These are phyloP conservation scores for Escallonia rubra DNA, from an alignment of 129 eudicot genomes.

Conservation along the genomic window DNA sequence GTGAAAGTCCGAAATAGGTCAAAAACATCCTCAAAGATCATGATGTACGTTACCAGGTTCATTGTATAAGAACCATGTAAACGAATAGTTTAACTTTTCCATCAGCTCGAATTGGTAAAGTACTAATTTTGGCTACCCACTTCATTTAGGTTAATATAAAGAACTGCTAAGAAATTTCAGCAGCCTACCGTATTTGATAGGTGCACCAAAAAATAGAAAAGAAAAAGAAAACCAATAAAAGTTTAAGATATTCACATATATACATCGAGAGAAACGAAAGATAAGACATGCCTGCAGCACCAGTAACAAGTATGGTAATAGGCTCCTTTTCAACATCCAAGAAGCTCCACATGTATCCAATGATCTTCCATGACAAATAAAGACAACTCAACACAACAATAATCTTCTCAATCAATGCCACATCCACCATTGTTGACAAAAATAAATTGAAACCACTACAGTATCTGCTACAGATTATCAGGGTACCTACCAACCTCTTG, in stretches of 20 bases:
- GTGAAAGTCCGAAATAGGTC: too few relatives aligned
- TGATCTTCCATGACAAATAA: conserved; percentile 57
- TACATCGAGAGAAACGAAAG: neutral
- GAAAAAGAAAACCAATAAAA: neutral
- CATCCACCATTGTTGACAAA: conserved; percentile 38
- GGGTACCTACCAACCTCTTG: neutral
- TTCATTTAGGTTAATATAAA: too few relatives aligned
- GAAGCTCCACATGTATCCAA: conserved; percentile 67
- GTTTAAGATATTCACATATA: neutral
- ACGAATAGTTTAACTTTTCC: too few relatives aligned
- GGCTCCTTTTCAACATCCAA: conserved; percentile 69
- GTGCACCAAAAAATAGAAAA: neutral
- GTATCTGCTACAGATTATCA: neutral
- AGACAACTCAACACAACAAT: conserved; percentile 42
- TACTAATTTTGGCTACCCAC: too few relatives aligned
- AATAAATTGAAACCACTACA: neutral
- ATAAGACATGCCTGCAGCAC: conserved; percentile 83
- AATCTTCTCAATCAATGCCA: conserved; percentile 44
- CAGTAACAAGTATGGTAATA: conserved; percentile 65
- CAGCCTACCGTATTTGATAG: too few relatives aligned
- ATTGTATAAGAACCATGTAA: too few relatives aligned
- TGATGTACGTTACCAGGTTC: too few relatives aligned
- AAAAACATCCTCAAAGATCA: too few relatives aligned
- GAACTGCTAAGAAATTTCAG: too few relatives aligned
- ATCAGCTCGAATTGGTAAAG: neutral